These are phyloP conservation scores for Rosa hybrid DNA, from an alignment of 331 rosid species.

Conservation along the genomic window DNA sequence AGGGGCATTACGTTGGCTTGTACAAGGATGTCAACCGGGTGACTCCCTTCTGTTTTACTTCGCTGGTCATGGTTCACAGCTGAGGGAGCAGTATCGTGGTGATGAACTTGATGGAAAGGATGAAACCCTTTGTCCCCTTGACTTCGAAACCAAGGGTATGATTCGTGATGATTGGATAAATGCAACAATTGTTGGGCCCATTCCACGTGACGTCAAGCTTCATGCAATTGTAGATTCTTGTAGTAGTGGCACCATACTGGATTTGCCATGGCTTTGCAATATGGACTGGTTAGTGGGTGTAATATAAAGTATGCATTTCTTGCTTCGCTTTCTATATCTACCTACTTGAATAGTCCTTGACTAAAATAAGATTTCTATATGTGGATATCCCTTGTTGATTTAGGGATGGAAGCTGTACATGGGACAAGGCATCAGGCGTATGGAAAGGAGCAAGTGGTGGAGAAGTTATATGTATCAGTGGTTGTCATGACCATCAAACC, in stretches of 20 bases:
- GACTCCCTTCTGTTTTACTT: slow-evolving; percentile 93
- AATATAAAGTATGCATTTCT: neutral
- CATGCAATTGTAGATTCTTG: slow-evolving; percentile 96
- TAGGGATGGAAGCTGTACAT: slow-evolving; percentile 75
- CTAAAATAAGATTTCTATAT: slow-evolving; percentile 7
- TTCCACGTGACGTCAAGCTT: slow-evolving; percentile 77
- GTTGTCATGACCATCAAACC: slow-evolving; percentile 83
- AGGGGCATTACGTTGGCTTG: slow-evolving; percentile 97
- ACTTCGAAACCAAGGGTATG: slow-evolving; percentile 98
- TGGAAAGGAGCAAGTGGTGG: slow-evolving; percentile 95
- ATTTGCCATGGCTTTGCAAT: slow-evolving; percentile 94
- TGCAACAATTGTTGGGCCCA: slow-evolving; percentile 67
- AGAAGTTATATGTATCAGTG: slow-evolving; percentile 88
- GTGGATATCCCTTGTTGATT: slow-evolving; percentile 11
- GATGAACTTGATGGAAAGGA: slow-evolving; percentile 94
- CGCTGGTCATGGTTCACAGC: slow-evolving; percentile 96
- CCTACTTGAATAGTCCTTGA: neutral
- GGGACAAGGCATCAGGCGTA: slow-evolving; percentile 94
- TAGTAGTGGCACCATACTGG: slow-evolving; percentile 93
- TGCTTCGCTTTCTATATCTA: neutral
- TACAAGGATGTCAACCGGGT: slow-evolving; percentile 89
- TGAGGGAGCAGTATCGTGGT: slow-evolving; percentile 76
- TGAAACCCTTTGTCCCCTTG: slow-evolving; percentile 94
- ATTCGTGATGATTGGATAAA: slow-evolving; percentile 96
- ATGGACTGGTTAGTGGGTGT: slow-evolving; percentile 70